phyloP scores from a whole-genome alignment of 768 basidiomycete genomes.

The Trametes cingulata region DNA sequence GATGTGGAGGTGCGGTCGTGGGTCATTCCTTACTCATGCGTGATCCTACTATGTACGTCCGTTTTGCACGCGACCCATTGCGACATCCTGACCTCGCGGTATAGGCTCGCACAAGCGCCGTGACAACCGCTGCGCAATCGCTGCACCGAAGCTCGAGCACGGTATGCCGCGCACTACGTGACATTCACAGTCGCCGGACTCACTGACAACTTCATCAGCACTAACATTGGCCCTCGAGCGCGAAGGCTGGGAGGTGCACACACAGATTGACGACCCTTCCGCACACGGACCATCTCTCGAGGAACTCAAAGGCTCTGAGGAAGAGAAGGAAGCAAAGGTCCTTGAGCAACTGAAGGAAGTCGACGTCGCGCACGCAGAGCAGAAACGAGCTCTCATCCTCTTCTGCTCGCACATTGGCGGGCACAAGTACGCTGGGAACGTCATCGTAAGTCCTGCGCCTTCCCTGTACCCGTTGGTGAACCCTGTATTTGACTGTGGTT shows the following conservation, averaged over 20 bases:
- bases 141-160: slow-evolving; percentile 80
- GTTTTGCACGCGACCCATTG: background rate
- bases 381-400: slow-evolving; percentile 80
- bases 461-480: background rate
- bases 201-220: slow-evolving; percentile 40
- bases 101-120: slow-evolving; percentile 91
- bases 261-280: slow-evolving; percentile 61
- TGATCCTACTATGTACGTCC: slow-evolving; percentile 82
- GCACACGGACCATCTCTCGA: slow-evolving; percentile 56
- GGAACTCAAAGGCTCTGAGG: slow-evolving; percentile 35
- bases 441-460: slow-evolving; percentile 62
- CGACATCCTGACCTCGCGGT: background rate
- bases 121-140: slow-evolving; percentile 89
- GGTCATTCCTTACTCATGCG: slow-evolving; percentile 86
- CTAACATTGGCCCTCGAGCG: slow-evolving; percentile 62
- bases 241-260: slow-evolving; percentile 76
- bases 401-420: slow-evolving; percentile 91
- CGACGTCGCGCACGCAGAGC: slow-evolving; percentile 42
- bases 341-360: slow-evolving; percentile 47
- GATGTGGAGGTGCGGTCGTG: slow-evolving; percentile 62
- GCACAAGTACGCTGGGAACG: slow-evolving; percentile 90
- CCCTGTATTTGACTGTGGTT: background rate
- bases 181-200: too few species aligned
- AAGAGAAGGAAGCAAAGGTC: slow-evolving; percentile 58
- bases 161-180: slow-evolving; percentile 45